A percentile compares a stretch with the other conserved stretches of the same genome.
Conservation (phyloP, 2,329 filamentous ascomycete species). For the Fusarium mexicanum region DNA sequence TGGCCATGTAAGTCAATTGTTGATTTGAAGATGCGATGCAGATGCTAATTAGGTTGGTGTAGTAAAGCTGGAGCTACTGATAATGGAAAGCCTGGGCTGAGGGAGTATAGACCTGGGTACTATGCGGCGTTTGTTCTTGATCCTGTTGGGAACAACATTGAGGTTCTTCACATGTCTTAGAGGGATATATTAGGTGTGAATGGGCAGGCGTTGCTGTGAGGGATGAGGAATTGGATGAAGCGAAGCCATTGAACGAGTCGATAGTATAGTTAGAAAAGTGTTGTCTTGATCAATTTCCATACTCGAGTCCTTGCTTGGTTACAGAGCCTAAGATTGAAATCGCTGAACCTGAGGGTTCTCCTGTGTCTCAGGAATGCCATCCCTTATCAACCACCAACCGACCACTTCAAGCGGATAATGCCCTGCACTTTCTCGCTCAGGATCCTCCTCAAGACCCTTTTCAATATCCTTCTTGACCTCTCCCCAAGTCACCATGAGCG, state of each 20-base stretch:
- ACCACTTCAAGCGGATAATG: not conserved
- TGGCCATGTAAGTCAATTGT: constrained; percentile 35
- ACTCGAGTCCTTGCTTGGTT: not conserved
- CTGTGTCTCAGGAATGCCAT: constrained; percentile 2
- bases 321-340: not conserved
- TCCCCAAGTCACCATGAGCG: constrained; percentile 27
- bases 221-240: not conserved
- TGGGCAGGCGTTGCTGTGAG: not conserved
- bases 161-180: constrained; percentile 49
- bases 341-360: constrained; percentile 10
- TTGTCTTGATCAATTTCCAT: not conserved
- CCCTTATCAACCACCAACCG: constrained; percentile 2
- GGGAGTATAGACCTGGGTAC: constrained; percentile 57
- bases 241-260: not conserved
- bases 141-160: constrained; percentile 63
- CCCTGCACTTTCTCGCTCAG: not conserved
- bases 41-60: not conserved
- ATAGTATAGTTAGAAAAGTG: not conserved
- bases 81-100: constrained; percentile 60
- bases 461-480: constrained; percentile 31
- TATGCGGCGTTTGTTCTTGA: constrained; percentile 63
- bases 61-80: constrained; percentile 56
- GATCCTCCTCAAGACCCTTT: constrained; percentile 8
- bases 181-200: not conserved
- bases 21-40: rapidly evolving